Base-by-base conservation (phyloP, 306 rosid genomes). In the Lathyrus oleraceus region DNA sequence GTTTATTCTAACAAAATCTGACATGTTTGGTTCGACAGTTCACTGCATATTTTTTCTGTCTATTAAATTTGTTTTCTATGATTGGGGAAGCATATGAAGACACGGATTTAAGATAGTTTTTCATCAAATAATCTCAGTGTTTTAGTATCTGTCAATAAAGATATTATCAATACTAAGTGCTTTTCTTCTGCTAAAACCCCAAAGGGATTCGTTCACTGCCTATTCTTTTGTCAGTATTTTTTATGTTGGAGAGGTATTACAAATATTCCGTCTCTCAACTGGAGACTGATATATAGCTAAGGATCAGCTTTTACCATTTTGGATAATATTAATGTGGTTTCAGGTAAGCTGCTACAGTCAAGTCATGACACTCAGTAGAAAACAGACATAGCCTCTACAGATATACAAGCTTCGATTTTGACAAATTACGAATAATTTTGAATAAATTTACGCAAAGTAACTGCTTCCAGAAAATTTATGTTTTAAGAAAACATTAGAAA, bases 371-470 rank as follows among this genome's bases (percentile, higher is more conserved):
- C 15, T 44, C 38, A 11, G 51, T 15, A 25, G 9, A 21, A 14
- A 64, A 35, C 12, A 21, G 38, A 35, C 63, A 61, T 40, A 57
- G 30, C 40, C 5, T 27, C 17, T 5, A 65, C 20, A 45, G 28
- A 36, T 17, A 28, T 19, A 35, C 65, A 61, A 69, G 30, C 51
- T 13, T 76, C 12, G 39, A 61, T 52, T 64, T 25, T 16, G 25
- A 52, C 17, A 32, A 30, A 20, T 20, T 52, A 27, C 10, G n/a
- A 25, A 25, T 56, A 25, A 53, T 53, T 70, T 62, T 43, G 56
- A 28, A 69, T 47, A 48, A 47, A 27, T 32, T 68, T 68, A 20
- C 6, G 38, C 17, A 70, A 64, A 74, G 48, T 75, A 73, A 51
- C 17, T 13, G 19, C 49, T 60, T 65, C 36, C 67, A 67, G 25